A percentile compares a stretch with the other conserved stretches of the same genome.
Evolutionary conservation across 805 yeast genomes (phyloP).

Genomic region (Saccharomycopsis capsularis): DNA sequence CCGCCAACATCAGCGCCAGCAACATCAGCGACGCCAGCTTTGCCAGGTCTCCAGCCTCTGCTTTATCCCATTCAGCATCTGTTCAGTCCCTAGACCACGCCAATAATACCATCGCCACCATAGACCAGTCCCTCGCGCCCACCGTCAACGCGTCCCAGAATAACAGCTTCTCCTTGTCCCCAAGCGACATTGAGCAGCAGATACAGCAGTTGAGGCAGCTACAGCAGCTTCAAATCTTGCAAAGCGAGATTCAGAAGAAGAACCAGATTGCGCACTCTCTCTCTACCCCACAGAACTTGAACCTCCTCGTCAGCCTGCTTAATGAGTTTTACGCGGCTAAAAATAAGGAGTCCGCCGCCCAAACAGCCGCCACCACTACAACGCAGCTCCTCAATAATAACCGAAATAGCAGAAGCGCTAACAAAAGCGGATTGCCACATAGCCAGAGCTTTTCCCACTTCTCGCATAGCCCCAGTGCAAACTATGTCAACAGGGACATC

Average conservation of each 20-base stretch:
- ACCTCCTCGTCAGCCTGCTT: slow-evolving; percentile 12
- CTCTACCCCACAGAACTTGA: slow-evolving; percentile 18
- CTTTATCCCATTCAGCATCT: neutral
- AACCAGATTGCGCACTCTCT: slow-evolving; percentile 16
- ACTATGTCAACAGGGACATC: neutral
- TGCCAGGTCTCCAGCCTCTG: neutral
- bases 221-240: slow-evolving; percentile 19
- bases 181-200: slow-evolving; percentile 17
- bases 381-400: neutral
- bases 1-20: neutral
- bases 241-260: slow-evolving; percentile 6
- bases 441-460: neutral
- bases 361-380: neutral
- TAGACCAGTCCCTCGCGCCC: neutral
- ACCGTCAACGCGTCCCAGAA: neutral
- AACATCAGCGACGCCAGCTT: neutral
- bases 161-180: slow-evolving; percentile 1
- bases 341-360: slow-evolving; percentile 2
- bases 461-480: neutral
- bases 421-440: neutral
- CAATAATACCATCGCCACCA: neutral
- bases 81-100: neutral
- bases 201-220: slow-evolving; percentile 18
- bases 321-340: slow-evolving; percentile 9
- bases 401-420: neutral